Conservation (phyloP, 2,329 filamentous ascomycete species). For the Pezicula neosporulosa region DNA sequence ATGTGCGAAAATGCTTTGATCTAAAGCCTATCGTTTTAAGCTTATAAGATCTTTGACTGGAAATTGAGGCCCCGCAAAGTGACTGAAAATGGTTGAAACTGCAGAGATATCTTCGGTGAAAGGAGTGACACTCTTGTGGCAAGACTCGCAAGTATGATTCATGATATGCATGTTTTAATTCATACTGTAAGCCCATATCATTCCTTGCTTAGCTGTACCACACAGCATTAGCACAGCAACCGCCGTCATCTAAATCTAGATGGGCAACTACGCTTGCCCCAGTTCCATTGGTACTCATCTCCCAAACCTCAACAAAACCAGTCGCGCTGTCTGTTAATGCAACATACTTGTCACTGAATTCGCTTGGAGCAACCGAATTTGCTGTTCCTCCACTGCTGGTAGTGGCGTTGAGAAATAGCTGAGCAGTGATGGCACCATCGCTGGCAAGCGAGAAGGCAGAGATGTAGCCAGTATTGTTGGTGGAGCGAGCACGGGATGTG, state of each 20-base stretch:
- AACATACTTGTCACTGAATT: slow-evolving; percentile 11
- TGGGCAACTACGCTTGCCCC: slow-evolving; percentile 9
- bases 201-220: no score
- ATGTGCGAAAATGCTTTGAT: no score
- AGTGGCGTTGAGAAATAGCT: slow-evolving; percentile 9
- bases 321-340: slow-evolving; percentile 11
- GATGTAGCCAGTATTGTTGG: slow-evolving; percentile 12
- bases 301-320: slow-evolving; percentile 16
- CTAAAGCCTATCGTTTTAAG: no score
- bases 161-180: no score
- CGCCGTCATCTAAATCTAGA: slow-evolving; percentile 9
- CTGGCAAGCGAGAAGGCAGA: slow-evolving; percentile 8
- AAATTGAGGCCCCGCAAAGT: no score
- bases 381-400: slow-evolving; percentile 8
- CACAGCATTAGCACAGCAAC: slow-evolving; percentile 14
- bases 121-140: no score
- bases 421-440: slow-evolving; percentile 4
- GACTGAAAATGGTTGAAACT: no score
- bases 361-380: slow-evolving; percentile 8
- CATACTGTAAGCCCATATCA: no score
- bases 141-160: no score
- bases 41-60: no score
- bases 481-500: slow-evolving; percentile 14
- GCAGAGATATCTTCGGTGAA: no score
- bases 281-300: slow-evolving; percentile 2